Evolutionary conservation across 2,329 filamentous ascomycete species (phyloP).

Genomic region (Domatiomyces globalis): DNA sequence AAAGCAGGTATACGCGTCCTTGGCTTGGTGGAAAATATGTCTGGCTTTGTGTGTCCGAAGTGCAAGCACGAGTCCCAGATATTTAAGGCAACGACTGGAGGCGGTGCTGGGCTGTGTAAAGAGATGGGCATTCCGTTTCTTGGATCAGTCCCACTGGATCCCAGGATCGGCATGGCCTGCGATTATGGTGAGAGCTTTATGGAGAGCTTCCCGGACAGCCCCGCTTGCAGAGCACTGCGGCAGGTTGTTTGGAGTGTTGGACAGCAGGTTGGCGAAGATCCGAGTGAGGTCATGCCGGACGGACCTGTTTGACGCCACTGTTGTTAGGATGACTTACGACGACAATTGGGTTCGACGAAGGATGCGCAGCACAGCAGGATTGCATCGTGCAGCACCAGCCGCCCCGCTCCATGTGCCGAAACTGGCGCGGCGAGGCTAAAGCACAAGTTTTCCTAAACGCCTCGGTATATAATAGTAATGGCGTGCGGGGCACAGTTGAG

Average conservation of each 20-base stretch:
- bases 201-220: slow-evolving; percentile 83
- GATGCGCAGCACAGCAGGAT: not conserved
- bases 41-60: slow-evolving; percentile 86
- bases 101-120: slow-evolving; percentile 62
- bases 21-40: slow-evolving; percentile 96
- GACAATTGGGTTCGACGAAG: not conserved
- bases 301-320: slow-evolving; percentile 13
- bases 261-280: slow-evolving; percentile 48
- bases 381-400: not conserved
- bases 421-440: not conserved
- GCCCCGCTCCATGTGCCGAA: no score
- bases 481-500: not conserved
- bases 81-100: slow-evolving; percentile 82
- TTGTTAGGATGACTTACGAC: not conserved
- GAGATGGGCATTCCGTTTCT: slow-evolving; percentile 83
- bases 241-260: slow-evolving; percentile 63
- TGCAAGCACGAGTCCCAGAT: slow-evolving; percentile 72
- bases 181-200: slow-evolving; percentile 97
- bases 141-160: slow-evolving; percentile 80
- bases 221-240: slow-evolving; percentile 70
- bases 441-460: not conserved
- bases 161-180: slow-evolving; percentile 87
- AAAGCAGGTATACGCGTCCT: slow-evolving; percentile 84
- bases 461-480: not conserved
- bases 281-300: slow-evolving; percentile 34